Evolutionary conservation across 1,139 yeast genomes (phyloP).

Genomic region (Kodamaea sp.): DNA sequence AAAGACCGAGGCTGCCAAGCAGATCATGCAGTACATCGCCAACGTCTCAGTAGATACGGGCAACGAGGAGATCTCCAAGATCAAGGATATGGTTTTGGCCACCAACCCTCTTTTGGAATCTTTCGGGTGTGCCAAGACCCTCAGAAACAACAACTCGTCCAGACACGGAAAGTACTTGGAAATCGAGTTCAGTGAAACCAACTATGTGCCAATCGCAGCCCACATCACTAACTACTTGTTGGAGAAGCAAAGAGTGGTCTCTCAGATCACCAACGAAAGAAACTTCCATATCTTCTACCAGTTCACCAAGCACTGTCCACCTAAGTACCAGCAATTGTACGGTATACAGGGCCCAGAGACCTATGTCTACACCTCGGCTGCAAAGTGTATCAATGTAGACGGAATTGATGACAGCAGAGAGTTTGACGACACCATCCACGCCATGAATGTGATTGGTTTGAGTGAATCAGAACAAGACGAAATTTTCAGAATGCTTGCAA

Average conservation of each 20-base stretch:
- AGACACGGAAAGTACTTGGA: slow-evolving; percentile 97
- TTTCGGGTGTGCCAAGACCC: slow-evolving; percentile 97
- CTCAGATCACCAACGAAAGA: slow-evolving; percentile 89
- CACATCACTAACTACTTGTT: slow-evolving; percentile 92
- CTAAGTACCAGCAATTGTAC: slow-evolving; percentile 74
- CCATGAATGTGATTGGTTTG: slow-evolving; percentile 88
- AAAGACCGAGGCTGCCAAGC: slow-evolving; percentile 97
- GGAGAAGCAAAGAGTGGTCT: slow-evolving; percentile 94
- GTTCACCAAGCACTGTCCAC: slow-evolving; percentile 88
- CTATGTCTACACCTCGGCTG: slow-evolving; percentile 83
- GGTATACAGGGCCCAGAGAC: slow-evolving; percentile 96
- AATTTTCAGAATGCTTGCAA: slow-evolving; percentile 81
- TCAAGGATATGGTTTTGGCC: slow-evolving; percentile 97
- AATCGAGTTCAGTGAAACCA: slow-evolving; percentile 74
- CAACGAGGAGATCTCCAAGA: slow-evolving; percentile 61
- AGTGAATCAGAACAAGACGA: slow-evolving; percentile 82
- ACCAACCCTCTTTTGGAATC: slow-evolving; percentile 96
- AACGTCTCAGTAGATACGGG: slow-evolving; percentile 56
- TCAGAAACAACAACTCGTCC: slow-evolving; percentile 93
- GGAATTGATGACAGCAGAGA: slow-evolving; percentile 84
- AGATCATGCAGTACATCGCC: slow-evolving; percentile 98
- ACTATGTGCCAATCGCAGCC: slow-evolving; percentile 89
- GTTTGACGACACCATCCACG: slow-evolving; percentile 75
- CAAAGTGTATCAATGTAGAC: slow-evolving; percentile 82
- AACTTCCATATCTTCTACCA: slow-evolving; percentile 98